These are phyloP conservation scores for Gryganskiella cystojenkinii DNA, from an alignment of 192 early-diverging fungal species.

Conservation along the genomic window DNA sequence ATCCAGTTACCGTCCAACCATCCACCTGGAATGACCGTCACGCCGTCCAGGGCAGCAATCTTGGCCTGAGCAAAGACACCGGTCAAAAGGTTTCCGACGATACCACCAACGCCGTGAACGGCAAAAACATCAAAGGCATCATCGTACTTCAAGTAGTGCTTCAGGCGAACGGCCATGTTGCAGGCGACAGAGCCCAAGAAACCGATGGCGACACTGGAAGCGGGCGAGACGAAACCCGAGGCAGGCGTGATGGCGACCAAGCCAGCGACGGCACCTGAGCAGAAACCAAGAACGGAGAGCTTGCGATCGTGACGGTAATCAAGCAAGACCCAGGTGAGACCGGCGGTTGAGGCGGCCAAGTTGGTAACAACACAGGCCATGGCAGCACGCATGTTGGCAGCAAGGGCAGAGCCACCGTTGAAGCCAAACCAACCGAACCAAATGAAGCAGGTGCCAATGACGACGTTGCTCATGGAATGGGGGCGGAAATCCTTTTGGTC, in stretches of 20 bases:
- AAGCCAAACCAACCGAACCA: conserved; percentile 99
- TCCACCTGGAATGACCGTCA: conserved; percentile 70
- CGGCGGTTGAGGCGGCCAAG: conserved; percentile 84
- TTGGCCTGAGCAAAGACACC: conserved; percentile 89
- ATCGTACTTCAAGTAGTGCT: conserved; percentile 88
- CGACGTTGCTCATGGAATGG: conserved; percentile 93
- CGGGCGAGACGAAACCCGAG: conserved; percentile 87
- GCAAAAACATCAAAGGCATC: conserved; percentile 94
- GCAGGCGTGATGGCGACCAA: conserved; percentile 95
- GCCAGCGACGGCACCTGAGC: conserved; percentile 93
- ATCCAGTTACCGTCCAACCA: conserved; percentile 72
- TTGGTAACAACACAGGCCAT: conserved; percentile 92
- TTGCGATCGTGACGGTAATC: conserved; percentile 85
- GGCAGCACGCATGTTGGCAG: conserved; percentile 85
- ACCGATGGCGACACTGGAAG: conserved; percentile 86
- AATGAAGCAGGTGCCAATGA: conserved; percentile 87
- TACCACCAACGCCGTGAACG: conserved; percentile 88
- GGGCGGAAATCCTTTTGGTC: conserved; percentile 82
- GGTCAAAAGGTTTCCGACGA: conserved; percentile 87
- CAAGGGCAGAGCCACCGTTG: conserved; percentile 89
- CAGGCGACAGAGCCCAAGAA: conserved; percentile 77
- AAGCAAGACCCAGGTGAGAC: conserved; percentile 84
- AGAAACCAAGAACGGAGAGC: conserved; percentile 93
- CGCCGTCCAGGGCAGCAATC: conserved; percentile 78
- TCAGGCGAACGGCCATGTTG: conserved; percentile 86